Evolutionary conservation across 2,329 filamentous ascomycete species (phyloP).

Genomic region (Cladobotryum mycophilum): DNA sequence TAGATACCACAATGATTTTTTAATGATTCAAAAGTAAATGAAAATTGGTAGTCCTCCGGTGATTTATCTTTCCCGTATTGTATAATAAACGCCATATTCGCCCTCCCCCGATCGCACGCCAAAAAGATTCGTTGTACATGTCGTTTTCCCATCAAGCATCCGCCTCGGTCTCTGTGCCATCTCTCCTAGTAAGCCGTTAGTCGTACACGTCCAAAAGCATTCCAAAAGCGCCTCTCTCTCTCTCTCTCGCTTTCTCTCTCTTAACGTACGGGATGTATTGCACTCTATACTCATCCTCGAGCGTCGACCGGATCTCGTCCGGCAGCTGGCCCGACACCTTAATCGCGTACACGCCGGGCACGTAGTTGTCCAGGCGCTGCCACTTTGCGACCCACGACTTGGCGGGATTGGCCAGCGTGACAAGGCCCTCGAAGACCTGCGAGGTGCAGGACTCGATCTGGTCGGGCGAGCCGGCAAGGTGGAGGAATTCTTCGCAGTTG

Average conservation of each 20-base stretch:
- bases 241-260: slow-evolving; percentile 26
- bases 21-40: not conserved
- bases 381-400: slow-evolving; percentile 94
- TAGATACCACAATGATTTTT: slow-evolving; percentile 8
- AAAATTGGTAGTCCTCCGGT: not conserved
- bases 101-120: slow-evolving; percentile 19
- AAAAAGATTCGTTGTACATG: not conserved
- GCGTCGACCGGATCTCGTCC: slow-evolving; percentile 54
- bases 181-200: slow-evolving; percentile 37
- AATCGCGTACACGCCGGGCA: slow-evolving; percentile 84
- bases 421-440: slow-evolving; percentile 89
- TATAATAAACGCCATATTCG: slow-evolving; percentile 27
- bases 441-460: slow-evolving; percentile 89
- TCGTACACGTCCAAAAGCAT: not conserved
- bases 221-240: slow-evolving; percentile 34
- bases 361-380: slow-evolving; percentile 85
- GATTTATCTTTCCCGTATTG: slow-evolving; percentile 1
- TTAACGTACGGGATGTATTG: slow-evolving; percentile 58
- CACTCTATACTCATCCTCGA: slow-evolving; percentile 59
- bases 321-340: slow-evolving; percentile 82
- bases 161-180: slow-evolving; percentile 49
- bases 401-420: slow-evolving; percentile 75
- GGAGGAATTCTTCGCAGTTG: slow-evolving; percentile 91
- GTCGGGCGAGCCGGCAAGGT: slow-evolving; percentile 71
- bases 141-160: slow-evolving; percentile 25